Conservation (phyloP, 768 basidiomycete species). For the Lactifluus piperatus region DNA sequence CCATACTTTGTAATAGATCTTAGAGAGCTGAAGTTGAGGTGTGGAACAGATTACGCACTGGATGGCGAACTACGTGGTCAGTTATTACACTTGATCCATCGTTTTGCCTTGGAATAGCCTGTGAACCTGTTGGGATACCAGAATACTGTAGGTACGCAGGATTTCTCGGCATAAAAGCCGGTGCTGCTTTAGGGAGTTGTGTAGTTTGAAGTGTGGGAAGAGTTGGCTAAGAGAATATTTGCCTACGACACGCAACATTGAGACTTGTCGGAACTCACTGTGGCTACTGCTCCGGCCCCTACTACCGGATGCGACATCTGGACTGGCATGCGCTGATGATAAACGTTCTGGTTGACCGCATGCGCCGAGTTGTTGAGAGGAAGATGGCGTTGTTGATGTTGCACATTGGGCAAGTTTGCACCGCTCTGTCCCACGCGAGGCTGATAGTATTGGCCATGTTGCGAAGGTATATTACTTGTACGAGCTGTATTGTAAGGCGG, state of each 20-base stretch:
- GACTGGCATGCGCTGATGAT: not conserved
- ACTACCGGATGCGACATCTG: not conserved
- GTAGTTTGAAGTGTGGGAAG: not conserved
- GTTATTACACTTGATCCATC: not conserved
- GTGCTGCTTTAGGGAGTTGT: no score
- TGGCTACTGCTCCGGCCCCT: not conserved
- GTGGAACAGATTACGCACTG: not conserved
- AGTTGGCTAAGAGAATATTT: not conserved
- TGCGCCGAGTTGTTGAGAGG: not conserved
- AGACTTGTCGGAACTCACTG: not conserved
- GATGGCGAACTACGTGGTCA: not conserved
- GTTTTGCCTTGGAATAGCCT: not conserved
- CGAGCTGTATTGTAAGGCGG: not conserved
- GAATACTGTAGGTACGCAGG: not conserved
- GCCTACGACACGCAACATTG: no score
- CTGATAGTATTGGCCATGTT: not conserved
- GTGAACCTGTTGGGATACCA: not conserved
- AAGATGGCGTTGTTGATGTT: not conserved
- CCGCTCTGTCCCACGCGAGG: not conserved
- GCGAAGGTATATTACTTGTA: not conserved
- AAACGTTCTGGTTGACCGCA: not conserved
- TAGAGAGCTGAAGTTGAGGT: not conserved
- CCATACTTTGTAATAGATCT: not conserved
- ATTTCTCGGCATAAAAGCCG: not conserved
- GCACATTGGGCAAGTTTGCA: not conserved